phyloP scores from a whole-genome alignment of 176 grass and related monocot species.

The Carex cristatella region DNA sequence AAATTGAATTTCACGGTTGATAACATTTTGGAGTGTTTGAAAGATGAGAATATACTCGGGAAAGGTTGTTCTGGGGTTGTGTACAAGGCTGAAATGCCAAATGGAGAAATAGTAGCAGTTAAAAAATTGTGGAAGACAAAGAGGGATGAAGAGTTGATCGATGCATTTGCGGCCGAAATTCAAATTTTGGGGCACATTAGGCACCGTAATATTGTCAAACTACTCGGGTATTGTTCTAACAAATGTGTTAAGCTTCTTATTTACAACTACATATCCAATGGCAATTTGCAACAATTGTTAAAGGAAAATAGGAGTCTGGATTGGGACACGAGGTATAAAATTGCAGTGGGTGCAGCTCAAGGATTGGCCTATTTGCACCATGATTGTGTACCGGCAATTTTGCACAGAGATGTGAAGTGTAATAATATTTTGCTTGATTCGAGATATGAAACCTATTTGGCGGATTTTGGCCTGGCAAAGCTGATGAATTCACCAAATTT shows the following conservation, averaged over 20 bases:
- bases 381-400: slow-evolving; percentile 73
- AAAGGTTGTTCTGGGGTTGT: slow-evolving; percentile 89
- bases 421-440: slow-evolving; percentile 94
- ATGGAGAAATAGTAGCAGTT: slow-evolving; percentile 71
- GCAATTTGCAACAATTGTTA: slow-evolving; percentile 80
- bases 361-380: slow-evolving; percentile 91
- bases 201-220: slow-evolving; percentile 92
- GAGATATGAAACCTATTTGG: slow-evolving; percentile 78
- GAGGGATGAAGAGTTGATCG: slow-evolving; percentile 54
- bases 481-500: slow-evolving; percentile 94
- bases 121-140: slow-evolving; percentile 91
- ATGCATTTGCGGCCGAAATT: slow-evolving; percentile 68
- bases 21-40: slow-evolving; percentile 69
- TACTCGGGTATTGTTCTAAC: slow-evolving; percentile 91
- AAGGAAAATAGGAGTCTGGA: slow-evolving; percentile 69
- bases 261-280: slow-evolving; percentile 95
- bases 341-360: slow-evolving; percentile 61
- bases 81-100: slow-evolving; percentile 91
- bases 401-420: slow-evolving; percentile 91
- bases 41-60: slow-evolving; percentile 87
- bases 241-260: slow-evolving; percentile 81
- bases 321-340: slow-evolving; percentile 93
- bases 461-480: slow-evolving; percentile 93
- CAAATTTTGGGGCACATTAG: slow-evolving; percentile 93
- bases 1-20: slow-evolving; percentile 75